Evolutionary conservation across 306 rosid species (phyloP), one percentile per base, ranked within the genome.

Genomic region (Trifolium repens): DNA sequence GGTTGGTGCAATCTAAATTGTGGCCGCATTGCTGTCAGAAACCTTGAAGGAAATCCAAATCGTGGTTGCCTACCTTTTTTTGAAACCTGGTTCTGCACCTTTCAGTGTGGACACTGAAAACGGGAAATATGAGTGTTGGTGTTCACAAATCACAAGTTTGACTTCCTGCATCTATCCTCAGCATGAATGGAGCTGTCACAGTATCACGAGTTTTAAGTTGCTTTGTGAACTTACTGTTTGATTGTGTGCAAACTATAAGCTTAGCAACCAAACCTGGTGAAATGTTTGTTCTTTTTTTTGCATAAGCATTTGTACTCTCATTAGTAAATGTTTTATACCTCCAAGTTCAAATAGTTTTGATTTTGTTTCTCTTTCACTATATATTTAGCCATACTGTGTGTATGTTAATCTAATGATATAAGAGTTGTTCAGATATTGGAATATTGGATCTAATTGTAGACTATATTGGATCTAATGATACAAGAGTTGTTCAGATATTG

Each of bases 371-470:
- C 32, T 15, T 10, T 47, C 53, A 47, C 53, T 47, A 47, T 47
- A 35, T 35, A 35, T 35, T 62, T 15, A 42, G 32, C 69, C 12
- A 52, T 75, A 22, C 24, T 61, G 12, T 75, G 40, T 34, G 54
- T 52, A 8, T 37, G 32, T 22, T 22, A 22, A 62, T 50, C 17
- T 55, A 7, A 55, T 24, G 74, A 47, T 70, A 46, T 67, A n/a
- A 34, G n/a, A 63, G 54, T 75, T 59, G 43, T 68, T 44, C 5
- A n/a, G 60, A 42, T 50, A 5, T 71, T 50, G 39, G 17, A 72
- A 24, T 67, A 30, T 65, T 72, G 76, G 12, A 71, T 57, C 19
- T 19, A 10, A 47, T 15, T 24, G 39, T 26, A 24, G 54, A 24
- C 40, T 55, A 57, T 6, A 46, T 49, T 49, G 40, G 40, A 62